Percentiles rank a stretch among this genome's conserved stretches.
Evolutionary conservation across 805 yeast genomes (phyloP).

Genomic region (Myxozyma melibiosi): DNA sequence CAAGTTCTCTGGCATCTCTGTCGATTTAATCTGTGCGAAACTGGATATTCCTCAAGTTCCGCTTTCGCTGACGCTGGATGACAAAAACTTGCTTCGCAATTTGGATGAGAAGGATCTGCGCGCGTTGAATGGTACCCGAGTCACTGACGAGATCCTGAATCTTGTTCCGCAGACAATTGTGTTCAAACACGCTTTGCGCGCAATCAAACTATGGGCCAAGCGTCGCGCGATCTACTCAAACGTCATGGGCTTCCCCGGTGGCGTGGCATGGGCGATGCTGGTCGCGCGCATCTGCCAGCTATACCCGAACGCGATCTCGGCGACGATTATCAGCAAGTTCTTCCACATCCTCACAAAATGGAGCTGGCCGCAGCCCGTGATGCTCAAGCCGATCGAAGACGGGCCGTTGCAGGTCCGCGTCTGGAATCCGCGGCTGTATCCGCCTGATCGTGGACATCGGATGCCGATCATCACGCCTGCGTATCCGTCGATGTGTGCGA

Average conservation of each 20-base stretch:
- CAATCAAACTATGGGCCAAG: constrained; percentile 96
- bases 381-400: constrained; percentile 89
- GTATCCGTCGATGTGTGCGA: constrained; percentile 98
- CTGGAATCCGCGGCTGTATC: constrained; percentile 93
- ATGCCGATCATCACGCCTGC: constrained; percentile 99
- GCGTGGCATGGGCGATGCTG: constrained; percentile 99
- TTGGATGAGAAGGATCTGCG: constrained; percentile 89
- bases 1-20: constrained; percentile 86
- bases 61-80: constrained; percentile 67
- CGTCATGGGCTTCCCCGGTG: constrained; percentile 97
- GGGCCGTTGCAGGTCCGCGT: constrained; percentile 95
- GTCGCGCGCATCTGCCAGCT: constrained; percentile 97
- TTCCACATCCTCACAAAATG: constrained; percentile 84
- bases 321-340: constrained; percentile 86
- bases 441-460: constrained; percentile 83
- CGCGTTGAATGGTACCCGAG: constrained; percentile 93
- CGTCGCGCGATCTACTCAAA: constrained; percentile 92
- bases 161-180: constrained; percentile 91
- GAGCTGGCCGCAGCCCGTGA: constrained; percentile 99
- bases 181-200: constrained; percentile 88
- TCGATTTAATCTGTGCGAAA: constrained; percentile 85
- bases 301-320: constrained; percentile 94
- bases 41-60: constrained; percentile 86
- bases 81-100: constrained; percentile 81
- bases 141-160: constrained; percentile 88